A percentile compares a stretch with the other conserved stretches of the same genome.
phyloP scores from a whole-genome alignment of 169 alveolate species.

The Eimeria tenella region DNA sequence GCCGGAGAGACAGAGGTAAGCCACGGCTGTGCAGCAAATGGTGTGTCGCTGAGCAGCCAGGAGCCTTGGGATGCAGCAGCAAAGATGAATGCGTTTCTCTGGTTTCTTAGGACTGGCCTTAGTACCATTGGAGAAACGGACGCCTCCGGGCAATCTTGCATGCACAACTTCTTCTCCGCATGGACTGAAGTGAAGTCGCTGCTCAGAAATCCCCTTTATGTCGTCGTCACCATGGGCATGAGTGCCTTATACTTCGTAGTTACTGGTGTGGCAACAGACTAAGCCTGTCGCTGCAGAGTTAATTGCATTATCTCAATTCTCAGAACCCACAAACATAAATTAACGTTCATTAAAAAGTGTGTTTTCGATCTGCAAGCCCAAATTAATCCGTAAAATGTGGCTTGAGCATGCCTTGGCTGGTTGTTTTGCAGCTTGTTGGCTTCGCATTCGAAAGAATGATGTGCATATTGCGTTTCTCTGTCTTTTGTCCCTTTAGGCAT shows the following conservation, averaged over 20 bases:
- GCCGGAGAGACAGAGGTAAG: slow-evolving; percentile 16
- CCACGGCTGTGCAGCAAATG: not conserved
- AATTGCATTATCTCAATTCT: not conserved
- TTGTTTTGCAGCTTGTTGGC: too few species aligned
- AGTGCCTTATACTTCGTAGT: slow-evolving; percentile 89
- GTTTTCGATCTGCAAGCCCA: too few species aligned
- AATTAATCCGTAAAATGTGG: too few species aligned
- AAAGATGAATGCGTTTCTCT: not conserved
- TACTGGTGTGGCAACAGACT: slow-evolving; percentile 13
- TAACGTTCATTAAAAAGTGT: not conserved
- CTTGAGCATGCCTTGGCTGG: too few species aligned
- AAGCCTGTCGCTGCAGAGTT: not conserved
- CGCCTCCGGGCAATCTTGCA: slow-evolving; percentile 3
- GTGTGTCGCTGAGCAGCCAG: too few species aligned
- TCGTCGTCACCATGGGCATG: slow-evolving; percentile 87
- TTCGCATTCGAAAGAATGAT: too few species aligned
- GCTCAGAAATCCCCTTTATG: slow-evolving; percentile 82
- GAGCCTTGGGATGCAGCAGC: not conserved
- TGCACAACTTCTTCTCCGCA: slow-evolving; percentile 57
- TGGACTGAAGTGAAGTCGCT: slow-evolving; percentile 82
- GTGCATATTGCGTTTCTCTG: not conserved
- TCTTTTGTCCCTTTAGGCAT: slow-evolving; percentile 86
- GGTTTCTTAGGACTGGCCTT: not conserved
- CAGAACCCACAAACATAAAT: not conserved
- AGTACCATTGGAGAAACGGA: slow-evolving; percentile 28